Evolutionary conservation across 75 land plant species (phyloP).

Genomic region (Adiantum capillusveneris): DNA sequence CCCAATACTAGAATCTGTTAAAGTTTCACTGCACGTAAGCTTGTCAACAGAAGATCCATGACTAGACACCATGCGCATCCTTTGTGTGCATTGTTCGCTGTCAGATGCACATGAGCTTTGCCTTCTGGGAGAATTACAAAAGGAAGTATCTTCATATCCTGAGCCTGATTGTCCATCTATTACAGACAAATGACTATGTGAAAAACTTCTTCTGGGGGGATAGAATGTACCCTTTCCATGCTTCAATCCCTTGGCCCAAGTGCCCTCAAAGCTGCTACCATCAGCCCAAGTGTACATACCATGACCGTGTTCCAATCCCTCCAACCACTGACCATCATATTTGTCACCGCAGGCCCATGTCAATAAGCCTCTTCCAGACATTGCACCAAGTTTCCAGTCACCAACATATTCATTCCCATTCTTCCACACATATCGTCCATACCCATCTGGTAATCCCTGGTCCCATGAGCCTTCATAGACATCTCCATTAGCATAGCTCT

Average conservation of each 20-base stretch:
- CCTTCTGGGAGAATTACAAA: too few species aligned
- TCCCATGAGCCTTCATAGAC: constrained; percentile 92
- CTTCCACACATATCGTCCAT: constrained; percentile 75
- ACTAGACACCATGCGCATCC: constrained; percentile 5
- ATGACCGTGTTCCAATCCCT: constrained; percentile 89
- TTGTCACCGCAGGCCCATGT: constrained; percentile 81
- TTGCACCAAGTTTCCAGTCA: constrained; percentile 88
- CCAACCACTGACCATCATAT: constrained; percentile 82
- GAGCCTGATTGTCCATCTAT: too few species aligned
- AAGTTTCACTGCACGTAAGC: too few species aligned
- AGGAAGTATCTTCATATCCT: too few species aligned
- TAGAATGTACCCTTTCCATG: constrained; percentile 92
- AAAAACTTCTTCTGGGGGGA: constrained; percentile 52
- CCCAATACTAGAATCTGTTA: too few species aligned
- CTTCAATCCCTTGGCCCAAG: constrained; percentile 92
- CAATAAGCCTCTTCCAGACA: constrained; percentile 86
- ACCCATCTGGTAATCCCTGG: constrained; percentile 81
- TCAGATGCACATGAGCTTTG: background rate
- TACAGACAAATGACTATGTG: background rate
- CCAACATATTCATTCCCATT: constrained; percentile 79
- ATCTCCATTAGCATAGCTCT: constrained; percentile 82
- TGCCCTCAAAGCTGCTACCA: constrained; percentile 82
- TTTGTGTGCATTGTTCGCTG: constrained; percentile 2
- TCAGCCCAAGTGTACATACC: constrained; percentile 85
- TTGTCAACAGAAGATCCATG: too few species aligned